phyloP scores from a whole-genome alignment of 768 basidiomycete species.

The Grammothele lineata region DNA sequence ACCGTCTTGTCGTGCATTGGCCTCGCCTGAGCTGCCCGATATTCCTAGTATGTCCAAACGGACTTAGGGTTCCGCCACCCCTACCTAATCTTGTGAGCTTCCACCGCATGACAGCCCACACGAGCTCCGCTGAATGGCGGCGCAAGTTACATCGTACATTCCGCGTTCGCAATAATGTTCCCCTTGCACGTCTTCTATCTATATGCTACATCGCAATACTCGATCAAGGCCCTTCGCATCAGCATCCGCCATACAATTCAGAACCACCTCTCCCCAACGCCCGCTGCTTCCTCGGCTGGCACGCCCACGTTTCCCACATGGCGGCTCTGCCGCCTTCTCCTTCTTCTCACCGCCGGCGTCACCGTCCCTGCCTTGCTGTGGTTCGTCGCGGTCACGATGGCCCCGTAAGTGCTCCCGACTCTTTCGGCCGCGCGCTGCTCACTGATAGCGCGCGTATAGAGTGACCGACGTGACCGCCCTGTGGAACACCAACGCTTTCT shows the following conservation, averaged over 20 bases:
- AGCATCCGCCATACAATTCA: slow-evolving; percentile 49
- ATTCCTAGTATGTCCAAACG: slow-evolving; percentile 69
- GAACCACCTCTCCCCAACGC: slow-evolving; percentile 22
- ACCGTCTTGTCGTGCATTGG: neutral
- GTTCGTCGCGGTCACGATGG: slow-evolving; percentile 66
- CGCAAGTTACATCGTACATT: slow-evolving; percentile 82
- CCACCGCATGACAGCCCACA: neutral
- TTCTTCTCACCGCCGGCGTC: slow-evolving; percentile 48
- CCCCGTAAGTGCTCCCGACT: slow-evolving; percentile 72
- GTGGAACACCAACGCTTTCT: slow-evolving; percentile 90
- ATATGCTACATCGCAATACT: slow-evolving; percentile 40
- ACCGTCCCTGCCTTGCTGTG: slow-evolving; percentile 67
- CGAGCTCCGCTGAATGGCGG: neutral
- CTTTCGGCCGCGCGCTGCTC: too few relatives aligned
- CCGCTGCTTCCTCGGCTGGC: neutral
- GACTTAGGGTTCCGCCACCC: slow-evolving; percentile 78
- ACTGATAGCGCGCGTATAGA: too few relatives aligned
- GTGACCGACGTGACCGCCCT: slow-evolving; percentile 76
- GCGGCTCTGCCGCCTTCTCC: slow-evolving; percentile 31
- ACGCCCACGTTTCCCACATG: slow-evolving; percentile 23
- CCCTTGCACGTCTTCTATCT: slow-evolving; percentile 79
- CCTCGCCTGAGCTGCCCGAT: neutral
- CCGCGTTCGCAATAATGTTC: slow-evolving; percentile 71
- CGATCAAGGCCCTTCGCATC: slow-evolving; percentile 44
- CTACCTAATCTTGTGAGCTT: slow-evolving; percentile 78